phyloP scores from a whole-genome alignment of 2,329 filamentous ascomycete genomes.

The Cyanodermella asteris region DNA sequence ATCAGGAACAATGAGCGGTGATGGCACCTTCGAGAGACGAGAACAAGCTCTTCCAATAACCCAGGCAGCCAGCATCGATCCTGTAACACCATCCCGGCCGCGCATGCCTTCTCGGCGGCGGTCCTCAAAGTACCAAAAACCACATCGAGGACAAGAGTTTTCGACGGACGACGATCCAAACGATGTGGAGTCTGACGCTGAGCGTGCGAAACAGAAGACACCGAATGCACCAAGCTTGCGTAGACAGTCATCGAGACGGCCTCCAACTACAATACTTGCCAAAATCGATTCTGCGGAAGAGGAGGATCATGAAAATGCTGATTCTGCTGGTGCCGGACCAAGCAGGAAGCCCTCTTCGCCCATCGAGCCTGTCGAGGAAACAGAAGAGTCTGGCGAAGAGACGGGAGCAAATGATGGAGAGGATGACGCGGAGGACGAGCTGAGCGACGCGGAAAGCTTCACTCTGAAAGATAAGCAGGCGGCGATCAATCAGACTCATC shows the following conservation, averaged over 20 bases:
- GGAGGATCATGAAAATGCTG: conserved; percentile 9
- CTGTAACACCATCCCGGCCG: conserved; percentile 19
- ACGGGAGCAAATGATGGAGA: conserved; percentile 27
- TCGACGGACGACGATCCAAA: conserved; percentile 72
- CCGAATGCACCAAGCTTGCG: conserved; percentile 17
- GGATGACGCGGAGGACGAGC: conserved; percentile 44
- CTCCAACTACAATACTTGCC: conserved; percentile 25
- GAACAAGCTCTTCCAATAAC: conserved; percentile 2
- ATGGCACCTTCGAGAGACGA: neutral
- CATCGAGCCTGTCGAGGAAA: conserved; percentile 7
- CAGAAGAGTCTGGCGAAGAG: conserved; percentile 14
- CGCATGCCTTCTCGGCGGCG: too few species aligned
- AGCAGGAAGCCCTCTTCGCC: neutral
- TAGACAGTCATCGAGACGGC: conserved; percentile 28
- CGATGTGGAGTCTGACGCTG: conserved; percentile 45
- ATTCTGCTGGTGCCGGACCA: neutral
- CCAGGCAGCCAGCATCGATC: neutral
- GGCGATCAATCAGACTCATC: conserved; percentile 96
- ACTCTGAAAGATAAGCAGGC: conserved; percentile 91
- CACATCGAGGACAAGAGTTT: conserved; percentile 66
- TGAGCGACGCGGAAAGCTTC: conserved; percentile 92
- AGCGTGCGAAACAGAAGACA: conserved; percentile 22
- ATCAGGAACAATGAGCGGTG: neutral
- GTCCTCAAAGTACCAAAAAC: conserved; percentile 48
- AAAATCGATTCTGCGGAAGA: conserved; percentile 29